Evolutionary conservation across 176 grass and related monocot genomes (phyloP).

Genomic region (Cenchrus fungigraminus): DNA sequence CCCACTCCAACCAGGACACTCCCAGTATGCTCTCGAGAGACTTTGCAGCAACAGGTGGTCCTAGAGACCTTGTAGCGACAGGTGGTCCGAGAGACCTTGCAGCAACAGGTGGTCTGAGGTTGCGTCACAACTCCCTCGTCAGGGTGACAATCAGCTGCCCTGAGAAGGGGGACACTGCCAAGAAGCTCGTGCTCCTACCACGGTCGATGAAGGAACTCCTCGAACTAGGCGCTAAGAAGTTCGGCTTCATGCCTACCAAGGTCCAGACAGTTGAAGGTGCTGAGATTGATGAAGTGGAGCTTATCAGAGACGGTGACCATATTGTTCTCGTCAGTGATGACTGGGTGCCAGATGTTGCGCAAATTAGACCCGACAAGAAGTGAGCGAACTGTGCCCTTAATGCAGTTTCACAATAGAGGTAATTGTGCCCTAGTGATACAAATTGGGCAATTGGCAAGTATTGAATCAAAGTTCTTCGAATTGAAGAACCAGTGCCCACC

Average conservation of each 20-base stretch:
- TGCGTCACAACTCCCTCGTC: background rate
- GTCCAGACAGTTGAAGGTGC: conserved; percentile 69
- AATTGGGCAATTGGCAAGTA: conserved; percentile 10
- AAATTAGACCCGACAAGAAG: conserved; percentile 3
- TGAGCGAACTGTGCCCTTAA: background rate
- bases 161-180: conserved; percentile 46
- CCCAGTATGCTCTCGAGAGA: conserved; percentile 29
- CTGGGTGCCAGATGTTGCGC: conserved; percentile 41
- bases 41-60: background rate
- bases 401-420: background rate
- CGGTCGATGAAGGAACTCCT: conserved; percentile 70
- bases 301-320: conserved; percentile 87
- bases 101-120: background rate
- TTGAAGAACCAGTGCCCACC: background rate
- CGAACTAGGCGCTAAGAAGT: conserved; percentile 65
- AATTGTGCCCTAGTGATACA: background rate
- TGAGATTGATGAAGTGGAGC: conserved; percentile 77
- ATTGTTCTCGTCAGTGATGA: conserved; percentile 63
- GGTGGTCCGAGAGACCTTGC: conserved; percentile 23
- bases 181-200: conserved; percentile 75
- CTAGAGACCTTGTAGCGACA: background rate
- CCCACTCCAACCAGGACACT: conserved; percentile 29
- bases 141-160: conserved; percentile 82
- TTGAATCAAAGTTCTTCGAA: conserved; percentile 20
- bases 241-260: conserved; percentile 51